Percentiles rank a stretch among this genome's conserved stretches.
These are phyloP conservation scores for Hemileccinum rubropunctum DNA, from an alignment of 768 basidiomycete species.

Conservation along the genomic window DNA sequence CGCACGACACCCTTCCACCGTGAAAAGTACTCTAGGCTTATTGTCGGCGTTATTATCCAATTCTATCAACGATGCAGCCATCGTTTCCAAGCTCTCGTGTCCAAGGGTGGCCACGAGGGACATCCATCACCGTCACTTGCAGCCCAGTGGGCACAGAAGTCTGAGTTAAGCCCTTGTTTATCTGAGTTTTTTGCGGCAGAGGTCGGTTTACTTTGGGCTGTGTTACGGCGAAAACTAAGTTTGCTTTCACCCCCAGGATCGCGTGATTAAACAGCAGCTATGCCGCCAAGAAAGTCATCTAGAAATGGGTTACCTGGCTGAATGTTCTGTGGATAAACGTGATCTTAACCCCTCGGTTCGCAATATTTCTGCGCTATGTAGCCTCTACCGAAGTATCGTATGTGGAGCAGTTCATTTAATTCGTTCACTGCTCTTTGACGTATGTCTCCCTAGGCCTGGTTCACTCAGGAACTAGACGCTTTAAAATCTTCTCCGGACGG, in stretches of 20 bases:
- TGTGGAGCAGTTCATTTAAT: constrained; percentile 27
- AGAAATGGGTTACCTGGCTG: constrained; percentile 65
- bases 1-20: constrained; percentile 90
- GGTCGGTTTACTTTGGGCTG: constrained; percentile 38
- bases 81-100: constrained; percentile 74
- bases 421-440: constrained; percentile 7
- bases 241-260: constrained; percentile 33
- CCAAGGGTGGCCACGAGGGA: constrained; percentile 39
- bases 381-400: constrained; percentile 85
- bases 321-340: constrained; percentile 49
- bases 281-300: constrained; percentile 77
- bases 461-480: constrained; percentile 64
- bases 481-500: constrained; percentile 61
- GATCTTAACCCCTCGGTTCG: constrained; percentile 72
- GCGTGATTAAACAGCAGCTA: constrained; percentile 48
- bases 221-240: neutral
- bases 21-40: constrained; percentile 92
- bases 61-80: constrained; percentile 95
- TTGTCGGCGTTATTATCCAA: constrained; percentile 91
- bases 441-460: constrained; percentile 66
- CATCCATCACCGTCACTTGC: constrained; percentile 49
- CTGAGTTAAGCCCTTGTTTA: constrained; percentile 74
- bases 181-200: constrained; percentile 55
- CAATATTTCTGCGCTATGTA: constrained; percentile 72
- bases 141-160: constrained; percentile 81